Evolutionary conservation across 495 filamentous ascomycete genomes (phyloP), one percentile per base, ranked within the genome.

Genomic region (Penicillium taxi): DNA sequence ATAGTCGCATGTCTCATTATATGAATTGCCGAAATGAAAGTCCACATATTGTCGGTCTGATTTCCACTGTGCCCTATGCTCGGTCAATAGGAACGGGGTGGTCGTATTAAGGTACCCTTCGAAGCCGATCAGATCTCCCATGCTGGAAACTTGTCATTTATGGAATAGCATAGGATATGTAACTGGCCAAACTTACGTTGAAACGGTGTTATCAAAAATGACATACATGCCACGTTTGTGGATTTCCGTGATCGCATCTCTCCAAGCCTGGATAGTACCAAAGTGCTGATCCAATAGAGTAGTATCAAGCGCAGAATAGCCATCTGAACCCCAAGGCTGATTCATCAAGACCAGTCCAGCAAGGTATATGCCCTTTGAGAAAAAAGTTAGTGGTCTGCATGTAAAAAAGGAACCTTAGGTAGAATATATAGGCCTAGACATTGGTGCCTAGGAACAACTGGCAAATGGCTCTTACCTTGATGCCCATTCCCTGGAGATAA

Each of bases 401-500:
- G n/a, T 29, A n/a, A 28, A 19, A 37, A 8, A 44, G 26, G 13
- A 24, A 13, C n/a, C n/a, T n/a, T n/a, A n/a, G n/a, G n/a, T 18
- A 9, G 4, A 20, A 20, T 14, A 17, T 5, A 0, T 26, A 19
- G 18, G 9, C 8, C 5, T 5, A 16, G 1, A 17, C 3, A 27
- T 9, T 7, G 18, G 22, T 9, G 9, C 17, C 1, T 12, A 0
- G 8, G 6, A 2, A 31, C 1, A 25, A 9, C 0, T 22, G 4
- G 5, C 14, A 26, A 9, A 40, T 28, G 7, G 6, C 6, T 37
- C 59, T 30, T 32, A 74, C 77, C 66, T 82, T 84, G 55, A 84
- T 76, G 2, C 82, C 82, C 77, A 83, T 77, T 27, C 82, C 82
- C 39, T 81, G 77, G 25, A 86, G 52, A 55, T 86, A 86, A 48